These are phyloP conservation scores for Acanthamoeba culbertsoni DNA, from an alignment of 208 protist species.

Conservation along the genomic window DNA sequence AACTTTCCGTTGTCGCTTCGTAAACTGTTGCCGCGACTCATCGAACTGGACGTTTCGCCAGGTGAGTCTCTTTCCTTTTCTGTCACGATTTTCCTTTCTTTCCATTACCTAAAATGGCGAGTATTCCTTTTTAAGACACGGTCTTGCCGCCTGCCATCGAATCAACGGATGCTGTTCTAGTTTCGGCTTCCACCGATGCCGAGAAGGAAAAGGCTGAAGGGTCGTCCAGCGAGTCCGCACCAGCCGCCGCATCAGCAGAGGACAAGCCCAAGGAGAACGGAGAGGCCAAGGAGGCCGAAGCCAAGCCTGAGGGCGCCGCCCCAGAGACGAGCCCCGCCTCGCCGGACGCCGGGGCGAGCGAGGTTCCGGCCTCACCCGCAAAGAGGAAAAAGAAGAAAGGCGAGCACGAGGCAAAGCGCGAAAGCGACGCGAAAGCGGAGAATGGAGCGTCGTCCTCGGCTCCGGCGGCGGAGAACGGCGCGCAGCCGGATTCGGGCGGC, in stretches of 20 bases:
- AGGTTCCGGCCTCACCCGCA: background rate
- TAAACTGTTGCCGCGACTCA: background rate
- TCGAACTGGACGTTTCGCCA: conserved; percentile 32
- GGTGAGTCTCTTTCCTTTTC: background rate
- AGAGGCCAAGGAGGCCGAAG: background rate
- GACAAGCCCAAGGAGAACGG: conserved; percentile 2
- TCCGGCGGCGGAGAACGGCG: background rate
- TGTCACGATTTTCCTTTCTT: background rate
- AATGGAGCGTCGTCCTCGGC: background rate
- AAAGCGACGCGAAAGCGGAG: background rate
- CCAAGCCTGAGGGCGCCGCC: background rate
- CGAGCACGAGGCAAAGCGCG: background rate
- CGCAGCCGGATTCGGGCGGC: background rate
- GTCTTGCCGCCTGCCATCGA: background rate
- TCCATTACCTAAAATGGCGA: background rate
- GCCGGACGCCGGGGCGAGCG: too few species aligned
- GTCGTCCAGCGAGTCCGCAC: background rate
- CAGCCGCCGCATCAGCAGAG: background rate
- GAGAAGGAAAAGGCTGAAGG: background rate
- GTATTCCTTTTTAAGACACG: background rate
- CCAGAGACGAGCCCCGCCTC: background rate
- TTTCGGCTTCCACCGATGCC: background rate
- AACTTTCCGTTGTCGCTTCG: background rate
- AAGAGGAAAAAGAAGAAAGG: background rate
- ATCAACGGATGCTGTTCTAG: background rate